Evolutionary conservation across 1,139 yeast genomes (phyloP), one percentile per base, ranked within the genome.

Genomic region (Blastobotrys petasosporus): DNA sequence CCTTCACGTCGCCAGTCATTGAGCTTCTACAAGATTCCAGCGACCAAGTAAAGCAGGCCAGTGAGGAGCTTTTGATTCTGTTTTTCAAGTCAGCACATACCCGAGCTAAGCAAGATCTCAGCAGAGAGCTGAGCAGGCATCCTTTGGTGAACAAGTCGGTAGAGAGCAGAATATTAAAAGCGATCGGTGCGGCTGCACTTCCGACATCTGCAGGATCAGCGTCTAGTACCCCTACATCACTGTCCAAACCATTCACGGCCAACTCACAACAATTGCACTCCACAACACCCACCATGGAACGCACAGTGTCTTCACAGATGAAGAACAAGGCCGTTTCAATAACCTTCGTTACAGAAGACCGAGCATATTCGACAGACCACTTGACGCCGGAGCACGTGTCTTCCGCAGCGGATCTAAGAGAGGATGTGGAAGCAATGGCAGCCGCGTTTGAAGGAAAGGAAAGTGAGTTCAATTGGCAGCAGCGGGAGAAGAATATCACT

Each of bases 401-500:
- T 8, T 60, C 65, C 4, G 60, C 60, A 12, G 46, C 53, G 37
- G 67, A 65, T 3, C 53, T 78, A 13, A 52, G 58, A 12, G 60
- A 61, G 17, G 69, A 70, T 32, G 52, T 76, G 17, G 73, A 69
- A 29, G 54, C 58, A 3, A 55, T 76, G 57, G 44, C 64, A 11
- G 50, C 65, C 0, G 63, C 64, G 12, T 86, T 92, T 58, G 75
- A 73, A n/a, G 82, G 81, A 1, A 87, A 82, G 57, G 98, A 94
- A 63, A 83, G 95, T 0, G 98, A 94, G 60, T 74, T 74, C 51
- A 92, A 92, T 60, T 92, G 99, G 99, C 67, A 72, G 23, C 57
- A 61, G 1, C 73, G 99, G 58, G 97, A 90, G 56, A 74, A 74
- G 47, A 69, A 69, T 47, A 74, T 88, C 2, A 58, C 75, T 1